phyloP scores from a whole-genome alignment of 1,284 basidiomycete species.

The Rhizoctonia solani region DNA sequence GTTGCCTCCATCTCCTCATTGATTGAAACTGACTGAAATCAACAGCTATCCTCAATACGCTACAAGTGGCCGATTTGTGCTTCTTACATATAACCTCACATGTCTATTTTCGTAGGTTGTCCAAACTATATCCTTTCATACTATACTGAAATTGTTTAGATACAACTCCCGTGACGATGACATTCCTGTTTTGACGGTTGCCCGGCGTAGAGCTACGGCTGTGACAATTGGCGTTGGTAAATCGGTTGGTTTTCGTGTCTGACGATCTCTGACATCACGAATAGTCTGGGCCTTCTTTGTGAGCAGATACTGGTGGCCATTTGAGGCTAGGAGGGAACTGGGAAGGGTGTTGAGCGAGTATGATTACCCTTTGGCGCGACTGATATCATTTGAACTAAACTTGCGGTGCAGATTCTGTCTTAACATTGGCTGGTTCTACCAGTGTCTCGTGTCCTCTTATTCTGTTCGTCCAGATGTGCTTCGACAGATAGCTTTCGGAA shows the following conservation, averaged over 20 bases:
- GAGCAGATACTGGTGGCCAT: conserved; percentile 92
- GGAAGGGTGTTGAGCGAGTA: conserved; percentile 84
- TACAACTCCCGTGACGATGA: conserved; percentile 81
- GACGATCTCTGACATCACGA: neutral
- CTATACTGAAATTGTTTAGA: conserved; percentile 47
- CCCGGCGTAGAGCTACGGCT: conserved; percentile 73
- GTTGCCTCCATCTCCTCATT: neutral
- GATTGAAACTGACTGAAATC: neutral
- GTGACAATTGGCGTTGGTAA: conserved; percentile 73
- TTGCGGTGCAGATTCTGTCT: conserved; percentile 66
- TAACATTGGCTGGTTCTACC: conserved; percentile 84
- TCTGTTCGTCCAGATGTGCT: conserved; percentile 48
- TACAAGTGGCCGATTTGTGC: conserved; percentile 82
- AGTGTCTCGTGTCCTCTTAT: conserved; percentile 75
- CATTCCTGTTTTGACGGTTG: conserved; percentile 71
- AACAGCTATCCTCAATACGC: conserved; percentile 67
- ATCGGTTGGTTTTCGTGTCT: neutral
- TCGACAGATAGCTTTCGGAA: conserved; percentile 1
- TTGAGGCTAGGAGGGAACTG: conserved; percentile 87
- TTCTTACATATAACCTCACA: conserved; percentile 88
- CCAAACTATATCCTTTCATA: neutral
- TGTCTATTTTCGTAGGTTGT: conserved; percentile 77
- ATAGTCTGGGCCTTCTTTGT: conserved; percentile 86
- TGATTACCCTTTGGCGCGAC: conserved; percentile 43
- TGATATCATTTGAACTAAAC: neutral